Evolutionary conservation across 441 rosid species (phyloP), one percentile per base, ranked within the genome.

Genomic region (Capsella rubella): DNA sequence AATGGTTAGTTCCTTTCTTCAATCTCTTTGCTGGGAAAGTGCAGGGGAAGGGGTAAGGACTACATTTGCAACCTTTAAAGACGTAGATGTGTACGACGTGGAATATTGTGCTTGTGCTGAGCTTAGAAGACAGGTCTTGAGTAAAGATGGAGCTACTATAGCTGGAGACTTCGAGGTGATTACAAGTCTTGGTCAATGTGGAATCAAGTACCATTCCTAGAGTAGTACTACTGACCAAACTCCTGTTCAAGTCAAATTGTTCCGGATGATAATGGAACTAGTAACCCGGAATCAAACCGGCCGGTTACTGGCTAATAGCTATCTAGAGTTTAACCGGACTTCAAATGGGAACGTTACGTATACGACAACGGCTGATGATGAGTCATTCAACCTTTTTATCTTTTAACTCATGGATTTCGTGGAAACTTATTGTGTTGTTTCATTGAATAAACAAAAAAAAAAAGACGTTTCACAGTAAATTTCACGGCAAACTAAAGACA

Each of bases 41-140:
- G 77, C 83, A 94, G 98, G 95, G 75, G 96, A 90, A 84, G 97
- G 90, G 58, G 93, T 90, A 29, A 90, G 92, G 34, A 84, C 87
- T 66, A 80, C 92, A 1, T 82, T 89, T 72, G 82, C 93, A 18
- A 83, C 81, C 16, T 85, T 84, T 80, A 80, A 84, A 66, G 86
- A 72, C 2, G 68, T 50, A 1, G 75, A 54, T 12, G 96, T 87
- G 5, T 67, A 74, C 55, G 83, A 81, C 53, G 91, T 83, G 45
- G 87, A 84, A 18, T 93, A 85, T 25, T 94, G 97, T 78, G 92
- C 84, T 32, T 86, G 82, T 82, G 72, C 83, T 0, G 75, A 81
- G 42, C 75, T 94, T 32, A 80, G 84, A 73, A 86, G 97, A 70
- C 77, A 58, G 34, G 53, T 86, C 39, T 56, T 50, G 7, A 43